Percentiles rank a stretch among this genome's conserved stretches.
Evolutionary conservation across 495 filamentous ascomycete genomes (phyloP).

Genomic region (Bryoglossum gracile): DNA sequence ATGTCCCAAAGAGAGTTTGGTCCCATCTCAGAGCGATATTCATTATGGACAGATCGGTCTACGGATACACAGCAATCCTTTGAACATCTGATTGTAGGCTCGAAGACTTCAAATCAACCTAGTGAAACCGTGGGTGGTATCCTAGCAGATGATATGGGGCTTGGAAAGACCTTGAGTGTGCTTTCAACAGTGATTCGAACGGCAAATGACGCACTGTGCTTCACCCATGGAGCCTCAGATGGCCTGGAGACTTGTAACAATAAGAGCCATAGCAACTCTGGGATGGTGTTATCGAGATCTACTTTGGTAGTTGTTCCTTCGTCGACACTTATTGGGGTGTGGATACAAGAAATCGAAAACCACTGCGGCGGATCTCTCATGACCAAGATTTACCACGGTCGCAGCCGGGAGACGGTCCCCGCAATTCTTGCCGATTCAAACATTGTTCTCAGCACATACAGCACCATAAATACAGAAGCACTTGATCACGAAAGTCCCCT

Average conservation of each 20-base stretch:
- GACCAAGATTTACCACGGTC: constrained; percentile 58
- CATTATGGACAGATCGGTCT: constrained; percentile 16
- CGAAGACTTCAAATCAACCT: background rate
- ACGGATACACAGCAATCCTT: background rate
- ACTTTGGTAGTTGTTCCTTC: constrained; percentile 72
- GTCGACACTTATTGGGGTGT: too few relatives aligned
- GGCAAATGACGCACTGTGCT: constrained; percentile 4
- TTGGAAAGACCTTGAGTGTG: constrained; percentile 84
- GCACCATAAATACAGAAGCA: constrained; percentile 10
- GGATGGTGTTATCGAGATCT: constrained; percentile 37
- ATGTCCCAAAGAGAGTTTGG: constrained; percentile 31
- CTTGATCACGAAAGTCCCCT: constrained; percentile 37
- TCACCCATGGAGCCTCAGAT: too few relatives aligned
- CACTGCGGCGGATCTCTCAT: constrained; percentile 34
- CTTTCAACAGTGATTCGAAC: constrained; percentile 61
- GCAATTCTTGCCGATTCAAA: constrained; percentile 51
- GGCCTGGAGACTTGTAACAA: too few relatives aligned
- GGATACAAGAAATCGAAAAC: constrained; percentile 16
- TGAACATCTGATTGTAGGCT: constrained; percentile 7
- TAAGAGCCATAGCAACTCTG: too few relatives aligned
- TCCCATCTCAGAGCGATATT: constrained; percentile 22
- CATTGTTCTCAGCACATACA: constrained; percentile 77
- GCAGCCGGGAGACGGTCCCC: constrained; percentile 44
- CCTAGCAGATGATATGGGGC: constrained; percentile 86
- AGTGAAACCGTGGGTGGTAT: constrained; percentile 53